These are phyloP conservation scores for Berberis thunbergii DNA, from an alignment of 164 flowering plant species.

Conservation along the genomic window DNA sequence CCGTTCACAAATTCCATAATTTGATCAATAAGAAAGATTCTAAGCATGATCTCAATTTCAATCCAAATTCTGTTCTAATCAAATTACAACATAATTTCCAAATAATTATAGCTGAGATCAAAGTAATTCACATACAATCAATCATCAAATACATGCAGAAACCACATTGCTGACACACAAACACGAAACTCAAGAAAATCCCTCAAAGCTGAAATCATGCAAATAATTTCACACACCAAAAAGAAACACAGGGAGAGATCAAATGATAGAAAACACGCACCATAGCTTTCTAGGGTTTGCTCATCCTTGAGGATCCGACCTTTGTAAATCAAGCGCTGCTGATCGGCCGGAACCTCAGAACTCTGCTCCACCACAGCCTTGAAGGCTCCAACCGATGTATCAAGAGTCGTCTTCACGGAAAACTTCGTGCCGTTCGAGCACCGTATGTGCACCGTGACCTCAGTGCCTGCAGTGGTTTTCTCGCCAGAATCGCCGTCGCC, in stretches of 20 bases:
- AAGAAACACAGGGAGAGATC: neutral
- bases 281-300: constrained; percentile 73
- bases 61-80: no score
- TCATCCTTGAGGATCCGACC: constrained; percentile 90
- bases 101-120: no score
- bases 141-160: neutral
- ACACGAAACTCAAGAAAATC: neutral
- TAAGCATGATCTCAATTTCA: no score
- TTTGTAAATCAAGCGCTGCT: constrained; percentile 75
- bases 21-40: no score
- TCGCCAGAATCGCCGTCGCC: constrained; percentile 50
- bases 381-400: constrained; percentile 47
- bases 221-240: neutral
- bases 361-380: constrained; percentile 49
- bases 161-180: neutral
- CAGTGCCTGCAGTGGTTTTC: constrained; percentile 14
- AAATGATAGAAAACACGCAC: constrained; percentile 21
- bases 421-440: constrained; percentile 77
- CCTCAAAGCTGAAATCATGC: neutral
- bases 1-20: no score
- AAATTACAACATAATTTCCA: no score
- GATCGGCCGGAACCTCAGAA: constrained; percentile 67
- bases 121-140: neutral
- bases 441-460: constrained; percentile 41
- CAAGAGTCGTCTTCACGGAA: constrained; percentile 39